phyloP scores from a whole-genome alignment of 257 asterid species.

The Lycium ferocissimum region DNA sequence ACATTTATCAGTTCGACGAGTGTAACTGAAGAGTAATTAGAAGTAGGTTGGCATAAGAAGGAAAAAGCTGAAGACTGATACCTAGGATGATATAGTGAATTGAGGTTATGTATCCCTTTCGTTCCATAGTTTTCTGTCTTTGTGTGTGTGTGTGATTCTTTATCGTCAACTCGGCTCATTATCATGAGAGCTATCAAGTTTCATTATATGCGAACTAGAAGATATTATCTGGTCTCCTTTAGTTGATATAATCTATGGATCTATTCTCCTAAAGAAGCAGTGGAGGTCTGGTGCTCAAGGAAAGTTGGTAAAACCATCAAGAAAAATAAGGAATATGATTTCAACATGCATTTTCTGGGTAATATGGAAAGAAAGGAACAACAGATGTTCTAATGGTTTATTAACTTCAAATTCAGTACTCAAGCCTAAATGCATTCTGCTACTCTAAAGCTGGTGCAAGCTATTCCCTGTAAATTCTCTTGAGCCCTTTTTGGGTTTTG shows the following conservation, averaged over 20 bases:
- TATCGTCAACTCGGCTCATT: neutral
- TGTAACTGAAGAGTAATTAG: conserved; percentile 13
- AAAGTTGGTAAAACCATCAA: neutral
- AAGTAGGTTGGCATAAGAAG: conserved; percentile 5
- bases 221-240: conserved; percentile 19
- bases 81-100: neutral
- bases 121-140: neutral
- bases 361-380: neutral
- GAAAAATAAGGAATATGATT: neutral
- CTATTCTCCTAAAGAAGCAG: conserved; percentile 1
- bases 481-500: neutral
- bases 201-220: conserved; percentile 8
- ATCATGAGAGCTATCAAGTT: neutral
- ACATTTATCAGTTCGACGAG: neutral
- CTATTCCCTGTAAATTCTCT: neutral
- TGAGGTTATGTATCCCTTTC: neutral
- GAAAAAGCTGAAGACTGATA: neutral
- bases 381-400: neutral
- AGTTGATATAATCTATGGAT: conserved; percentile 3
- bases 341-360: neutral
- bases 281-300: conserved; percentile 4
- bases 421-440: neutral
- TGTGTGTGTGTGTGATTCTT: neutral
- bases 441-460: neutral
- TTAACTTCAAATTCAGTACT: conserved; percentile 1